Conservation (phyloP, 495 filamentous ascomycete species). For the Hypomontagnella monticulosa region DNA sequence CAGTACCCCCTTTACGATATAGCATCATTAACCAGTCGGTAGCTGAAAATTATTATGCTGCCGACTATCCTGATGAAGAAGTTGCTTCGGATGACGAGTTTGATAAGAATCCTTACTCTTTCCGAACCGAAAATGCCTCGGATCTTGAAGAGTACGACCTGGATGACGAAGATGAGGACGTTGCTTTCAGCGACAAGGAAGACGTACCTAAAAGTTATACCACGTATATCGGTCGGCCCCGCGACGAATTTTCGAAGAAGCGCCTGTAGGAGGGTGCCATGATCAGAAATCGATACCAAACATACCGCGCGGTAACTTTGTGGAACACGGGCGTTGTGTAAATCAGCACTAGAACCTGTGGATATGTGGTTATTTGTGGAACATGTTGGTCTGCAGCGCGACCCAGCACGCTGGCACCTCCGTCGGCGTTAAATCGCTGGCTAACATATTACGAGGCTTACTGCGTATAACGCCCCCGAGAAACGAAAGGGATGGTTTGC, state of each 20-base stretch:
- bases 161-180: conserved; percentile 34
- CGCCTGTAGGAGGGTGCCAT: conserved; percentile 20
- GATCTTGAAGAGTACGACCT: conserved; percentile 57
- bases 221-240: conserved; percentile 37
- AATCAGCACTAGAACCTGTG: conserved; percentile 14
- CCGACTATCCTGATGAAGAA: conserved; percentile 67
- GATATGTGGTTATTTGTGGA: conserved; percentile 20
- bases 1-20: neutral
- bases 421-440: conserved; percentile 22
- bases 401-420: conserved; percentile 21
- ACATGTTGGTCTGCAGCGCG: conserved; percentile 14
- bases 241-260: conserved; percentile 28
- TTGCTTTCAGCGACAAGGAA: conserved; percentile 33
- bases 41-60: conserved; percentile 65
- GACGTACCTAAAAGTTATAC: conserved; percentile 22
- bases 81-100: conserved; percentile 64
- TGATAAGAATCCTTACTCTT: conserved; percentile 56
- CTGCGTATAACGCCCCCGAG: conserved; percentile 12
- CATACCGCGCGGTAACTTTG: conserved; percentile 27
- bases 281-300: neutral
- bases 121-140: conserved; percentile 54
- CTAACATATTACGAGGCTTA: conserved; percentile 11
- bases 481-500: conserved; percentile 13
- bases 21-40: conserved; percentile 18
- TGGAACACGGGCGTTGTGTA: conserved; percentile 10